Base-by-base conservation (phyloP, 805 yeast genomes). In the Ogataea corticis region DNA sequence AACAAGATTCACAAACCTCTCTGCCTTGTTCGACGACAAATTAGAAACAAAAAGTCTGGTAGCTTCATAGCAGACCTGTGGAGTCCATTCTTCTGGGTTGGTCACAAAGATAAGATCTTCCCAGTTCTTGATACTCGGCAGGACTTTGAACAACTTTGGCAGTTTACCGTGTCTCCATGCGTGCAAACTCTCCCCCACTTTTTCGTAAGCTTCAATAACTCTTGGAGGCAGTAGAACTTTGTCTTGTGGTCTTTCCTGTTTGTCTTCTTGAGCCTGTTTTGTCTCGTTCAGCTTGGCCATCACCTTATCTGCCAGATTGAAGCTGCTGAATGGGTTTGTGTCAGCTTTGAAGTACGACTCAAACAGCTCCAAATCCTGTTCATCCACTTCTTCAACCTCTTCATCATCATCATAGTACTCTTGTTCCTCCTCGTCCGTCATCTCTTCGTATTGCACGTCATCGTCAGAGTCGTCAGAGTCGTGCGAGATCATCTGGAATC, bases 161-260 rank as follows among this genome's bases (percentile, higher is more conserved):
- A 94, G 75, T 67, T 91, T 91, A 40, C 99, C 99, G 59, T 94
- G 96, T 32, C 91, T 85, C 80, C 95, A 94, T 4, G 95, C 82
- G 16, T 89, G 77, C 48, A 94, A 73, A 42, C 92, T 83, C 55
- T 82, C 83, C 7, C 98, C 98, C 37, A 94, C 92, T 61, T 88
- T 88, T 38, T 88, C 84, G 65, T 92, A 94, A 1, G 97, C 98
- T 52, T 87, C 90, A 58, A 94, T 90, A 45, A 94, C 98, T 65
- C 94, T 91, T 46, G 97, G 97, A 6, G 99, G 99, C 48, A 94
- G 75, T 56, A 86, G 75, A 3, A 92, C 97, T 42, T 84, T 88
- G 56, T 88, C 92, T 16, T 63, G 70, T 13, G 75, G 80, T 65
- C 70, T 73, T 55, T 63, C 66, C 21, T 42, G 43, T 18, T 47